A percentile compares a stretch with the other conserved stretches of the same genome.
phyloP scores from a whole-genome alignment of 2,329 filamentous ascomycete genomes.

The Fusarium foetens region DNA sequence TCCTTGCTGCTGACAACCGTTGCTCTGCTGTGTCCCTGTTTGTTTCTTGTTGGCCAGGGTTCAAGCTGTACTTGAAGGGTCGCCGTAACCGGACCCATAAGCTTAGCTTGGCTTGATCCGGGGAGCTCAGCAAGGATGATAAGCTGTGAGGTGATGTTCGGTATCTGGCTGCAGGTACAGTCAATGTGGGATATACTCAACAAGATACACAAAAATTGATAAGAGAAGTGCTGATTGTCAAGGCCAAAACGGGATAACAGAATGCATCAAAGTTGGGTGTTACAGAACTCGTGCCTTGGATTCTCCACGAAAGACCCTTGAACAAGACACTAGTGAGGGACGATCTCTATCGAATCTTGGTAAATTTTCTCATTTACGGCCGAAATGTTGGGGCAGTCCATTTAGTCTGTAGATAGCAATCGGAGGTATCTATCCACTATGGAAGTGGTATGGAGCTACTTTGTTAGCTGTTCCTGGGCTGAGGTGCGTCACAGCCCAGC shows the following conservation, averaged over 20 bases:
- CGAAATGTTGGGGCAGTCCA: slow-evolving; percentile 41
- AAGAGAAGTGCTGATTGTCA: not conserved
- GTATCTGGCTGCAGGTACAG: slow-evolving; percentile 20
- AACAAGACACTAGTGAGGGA: slow-evolving; percentile 20
- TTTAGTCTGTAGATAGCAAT: slow-evolving; percentile 1
- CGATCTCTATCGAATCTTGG: slow-evolving; percentile 34
- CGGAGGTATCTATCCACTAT: slow-evolving; percentile 28
- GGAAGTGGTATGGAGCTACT: slow-evolving; percentile 13
- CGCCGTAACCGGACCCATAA: slow-evolving; percentile 30
- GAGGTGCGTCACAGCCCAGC: slow-evolving; percentile 16
- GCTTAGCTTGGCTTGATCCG: slow-evolving; percentile 29
- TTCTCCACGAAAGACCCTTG: slow-evolving; percentile 19
- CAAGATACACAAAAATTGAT: not conserved
- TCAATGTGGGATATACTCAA: not conserved
- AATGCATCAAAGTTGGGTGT: not conserved
- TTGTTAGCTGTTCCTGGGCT: slow-evolving; percentile 1
- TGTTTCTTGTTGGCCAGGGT: slow-evolving; percentile 3
- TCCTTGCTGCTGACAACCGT: slow-evolving; percentile 26
- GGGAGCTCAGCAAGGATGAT: slow-evolving; percentile 30
- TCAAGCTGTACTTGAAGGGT: not conserved
- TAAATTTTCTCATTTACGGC: slow-evolving; percentile 29
- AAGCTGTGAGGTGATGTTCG: slow-evolving; percentile 5
- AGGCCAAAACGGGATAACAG: not conserved
- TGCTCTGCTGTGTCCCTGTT: slow-evolving; percentile 6
- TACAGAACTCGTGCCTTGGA: slow-evolving; percentile 5